A percentile compares a stretch with the other conserved stretches of the same genome.
phyloP scores from a whole-genome alignment of 306 rosid genomes.

The Betula pendula region DNA sequence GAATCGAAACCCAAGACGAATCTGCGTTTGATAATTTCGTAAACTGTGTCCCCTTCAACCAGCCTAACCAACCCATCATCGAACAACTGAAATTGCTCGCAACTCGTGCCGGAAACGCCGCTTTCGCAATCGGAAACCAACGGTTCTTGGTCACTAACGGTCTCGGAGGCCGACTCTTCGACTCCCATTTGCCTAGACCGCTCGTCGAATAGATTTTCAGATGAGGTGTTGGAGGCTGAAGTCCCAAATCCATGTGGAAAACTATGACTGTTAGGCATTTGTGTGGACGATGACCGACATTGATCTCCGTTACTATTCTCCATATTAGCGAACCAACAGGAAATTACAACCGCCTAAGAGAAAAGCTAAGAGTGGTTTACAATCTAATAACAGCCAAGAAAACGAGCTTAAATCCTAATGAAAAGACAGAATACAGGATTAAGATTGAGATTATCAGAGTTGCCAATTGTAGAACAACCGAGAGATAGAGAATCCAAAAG shows the following conservation, averaged over 20 bases:
- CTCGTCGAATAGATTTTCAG: background rate
- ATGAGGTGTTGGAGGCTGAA: constrained; percentile 8
- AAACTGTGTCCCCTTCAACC: constrained; percentile 42
- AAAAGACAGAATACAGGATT: background rate
- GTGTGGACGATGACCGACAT: background rate
- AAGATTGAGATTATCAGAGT: background rate
- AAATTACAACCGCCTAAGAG: background rate
- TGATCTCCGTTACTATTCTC: constrained; percentile 13
- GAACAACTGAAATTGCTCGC: constrained; percentile 7
- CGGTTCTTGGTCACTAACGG: constrained; percentile 37
- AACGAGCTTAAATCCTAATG: background rate
- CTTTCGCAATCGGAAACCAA: constrained; percentile 67
- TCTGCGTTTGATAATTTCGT: constrained; percentile 39
- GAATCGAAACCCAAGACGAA: constrained; percentile 42
- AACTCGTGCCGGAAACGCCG: constrained; percentile 31
- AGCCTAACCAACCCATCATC: constrained; percentile 33
- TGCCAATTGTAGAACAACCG: background rate
- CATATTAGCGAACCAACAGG: constrained; percentile 25
- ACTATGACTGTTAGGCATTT: background rate
- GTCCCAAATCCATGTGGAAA: background rate
- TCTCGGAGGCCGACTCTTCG: constrained; percentile 17
- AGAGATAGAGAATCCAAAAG: background rate
- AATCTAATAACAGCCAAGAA: constrained; percentile 9
- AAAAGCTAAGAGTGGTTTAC: constrained; percentile 8
- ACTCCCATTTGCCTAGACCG: background rate